Evolutionary conservation across 495 filamentous ascomycete genomes (phyloP).

Genomic region (Aspergillus kassunensis): DNA sequence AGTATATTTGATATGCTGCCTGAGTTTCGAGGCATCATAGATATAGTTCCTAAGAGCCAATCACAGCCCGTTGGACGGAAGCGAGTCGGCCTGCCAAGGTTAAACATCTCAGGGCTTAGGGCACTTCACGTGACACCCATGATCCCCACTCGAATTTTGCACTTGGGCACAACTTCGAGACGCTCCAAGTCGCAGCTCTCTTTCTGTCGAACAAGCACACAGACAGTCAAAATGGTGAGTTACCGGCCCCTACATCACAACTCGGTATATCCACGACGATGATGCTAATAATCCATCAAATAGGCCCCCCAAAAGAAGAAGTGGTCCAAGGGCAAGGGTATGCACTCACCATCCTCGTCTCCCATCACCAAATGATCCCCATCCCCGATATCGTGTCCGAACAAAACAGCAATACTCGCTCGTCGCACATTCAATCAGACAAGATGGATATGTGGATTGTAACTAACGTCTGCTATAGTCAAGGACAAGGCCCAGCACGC

Average conservation of each 20-base stretch:
- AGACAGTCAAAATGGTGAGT: constrained; percentile 52
- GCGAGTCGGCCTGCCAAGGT: constrained; percentile 21
- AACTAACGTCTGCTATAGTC: constrained; percentile 56
- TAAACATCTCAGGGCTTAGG: constrained; percentile 43
- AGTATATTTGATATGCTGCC: background rate
- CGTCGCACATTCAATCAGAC: background rate
- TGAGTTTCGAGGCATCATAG: constrained; percentile 3
- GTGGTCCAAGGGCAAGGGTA: constrained; percentile 99
- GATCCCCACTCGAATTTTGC: constrained; percentile 50
- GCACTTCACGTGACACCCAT: constrained; percentile 32
- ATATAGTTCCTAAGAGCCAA: constrained; percentile 10
- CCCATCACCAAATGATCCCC: constrained; percentile 17
- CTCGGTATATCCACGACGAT: background rate
- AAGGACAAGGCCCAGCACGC: constrained; percentile 99
- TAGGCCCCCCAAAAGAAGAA: constrained; percentile 74
- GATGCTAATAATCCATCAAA: constrained; percentile 24
- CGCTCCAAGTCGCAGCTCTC: constrained; percentile 28
- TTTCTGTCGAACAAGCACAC: constrained; percentile 43
- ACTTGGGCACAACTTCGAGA: constrained; percentile 32
- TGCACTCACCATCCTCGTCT: constrained; percentile 28
- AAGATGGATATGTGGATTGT: background rate
- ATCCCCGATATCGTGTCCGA: constrained; percentile 7
- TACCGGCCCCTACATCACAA: constrained; percentile 3
- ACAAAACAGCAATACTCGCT: background rate
- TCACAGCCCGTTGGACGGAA: constrained; percentile 4